Evolutionary conservation across 1,284 basidiomycete species (phyloP), one percentile per base, ranked within the genome.

Genomic region (Fistulina hepatica): DNA sequence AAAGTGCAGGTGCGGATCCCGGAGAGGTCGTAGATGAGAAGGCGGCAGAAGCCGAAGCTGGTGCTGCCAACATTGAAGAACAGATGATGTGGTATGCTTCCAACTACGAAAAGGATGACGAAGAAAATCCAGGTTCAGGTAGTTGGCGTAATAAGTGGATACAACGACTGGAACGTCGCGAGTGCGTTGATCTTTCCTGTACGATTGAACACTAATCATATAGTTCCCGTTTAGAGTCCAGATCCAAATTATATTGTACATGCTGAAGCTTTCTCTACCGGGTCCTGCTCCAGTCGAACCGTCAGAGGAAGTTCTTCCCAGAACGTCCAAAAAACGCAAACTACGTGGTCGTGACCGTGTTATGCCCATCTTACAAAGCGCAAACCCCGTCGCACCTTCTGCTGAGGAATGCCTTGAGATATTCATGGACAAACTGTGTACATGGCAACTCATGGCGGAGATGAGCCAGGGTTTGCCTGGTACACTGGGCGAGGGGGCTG

Each of bases 391-490:
- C 52, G 54, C 21, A 70, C 64, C 43, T 49, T 48, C 24, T 32
- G 41, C 9, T 21, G 69, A 71, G 39, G 74, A 76, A 23, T 64
- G 66, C 10, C 55, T 85, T 2, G 81, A 85, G 51, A 60, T 65
- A 2, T 75, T 80, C 53, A 81, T 82, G 76, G 82, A 85, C 56
- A 79, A 75, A 49, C 56, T 85, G 4, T 77, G 75, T 4, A 74
- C 70, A 56, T 81, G 81, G 79, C 81, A 84, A 48, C 67, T 84
- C 9, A 16, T 4, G 47, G 44, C 19, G 8, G 28, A 41, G 15
- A n/a, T 15, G 28, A 19, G 15, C 15, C 3, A 31, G 4, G 9
- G 9, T 3, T 16, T 31, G 28, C 28, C 28, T 31, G 13, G 15
- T 6, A 19, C 15, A 19, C 10, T 31, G 10, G 9, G 28, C 3